Percentiles rank a stretch among this genome's conserved stretches.
Conservation (phyloP, 2,329 filamentous ascomycete species). For the Aureobasidium sp. region DNA sequence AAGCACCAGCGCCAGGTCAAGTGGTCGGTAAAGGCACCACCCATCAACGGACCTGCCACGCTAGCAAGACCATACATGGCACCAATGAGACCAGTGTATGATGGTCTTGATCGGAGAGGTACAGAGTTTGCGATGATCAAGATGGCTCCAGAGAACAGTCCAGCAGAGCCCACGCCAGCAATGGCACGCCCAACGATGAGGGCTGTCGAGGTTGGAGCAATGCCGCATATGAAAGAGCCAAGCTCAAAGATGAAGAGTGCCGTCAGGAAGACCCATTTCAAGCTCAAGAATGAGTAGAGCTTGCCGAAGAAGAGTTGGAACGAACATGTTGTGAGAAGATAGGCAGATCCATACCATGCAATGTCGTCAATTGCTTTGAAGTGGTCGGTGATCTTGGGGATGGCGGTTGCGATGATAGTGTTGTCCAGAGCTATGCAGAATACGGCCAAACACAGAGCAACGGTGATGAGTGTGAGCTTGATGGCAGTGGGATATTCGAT, state of each 20-base stretch:
- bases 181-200: slow-evolving; percentile 45
- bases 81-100: slow-evolving; percentile 43
- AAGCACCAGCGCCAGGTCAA: slow-evolving; percentile 42
- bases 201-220: slow-evolving; percentile 41
- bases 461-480: slow-evolving; percentile 28
- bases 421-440: slow-evolving; percentile 25
- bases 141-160: slow-evolving; percentile 42
- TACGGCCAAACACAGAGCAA: slow-evolving; percentile 29
- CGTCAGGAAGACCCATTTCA: slow-evolving; percentile 16
- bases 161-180: slow-evolving; percentile 42
- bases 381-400: slow-evolving; percentile 21
- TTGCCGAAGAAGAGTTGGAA: slow-evolving; percentile 16
- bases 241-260: slow-evolving; percentile 15
- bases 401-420: slow-evolving; percentile 28
- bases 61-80: slow-evolving; percentile 39
- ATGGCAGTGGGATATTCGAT: slow-evolving; percentile 28
- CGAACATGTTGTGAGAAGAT: slow-evolving; percentile 34
- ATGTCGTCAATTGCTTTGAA: slow-evolving; percentile 19
- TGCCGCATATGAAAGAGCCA: slow-evolving; percentile 31
- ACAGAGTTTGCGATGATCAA: slow-evolving; percentile 40
- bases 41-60: slow-evolving; percentile 39
- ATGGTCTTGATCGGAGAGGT: slow-evolving; percentile 37
- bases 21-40: slow-evolving; percentile 31
- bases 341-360: slow-evolving; percentile 28
- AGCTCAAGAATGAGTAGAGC: slow-evolving; percentile 13